A percentile compares a stretch with the other conserved stretches of the same genome.
phyloP scores from a whole-genome alignment of 306 rosid species.

The Prunus padus region DNA sequence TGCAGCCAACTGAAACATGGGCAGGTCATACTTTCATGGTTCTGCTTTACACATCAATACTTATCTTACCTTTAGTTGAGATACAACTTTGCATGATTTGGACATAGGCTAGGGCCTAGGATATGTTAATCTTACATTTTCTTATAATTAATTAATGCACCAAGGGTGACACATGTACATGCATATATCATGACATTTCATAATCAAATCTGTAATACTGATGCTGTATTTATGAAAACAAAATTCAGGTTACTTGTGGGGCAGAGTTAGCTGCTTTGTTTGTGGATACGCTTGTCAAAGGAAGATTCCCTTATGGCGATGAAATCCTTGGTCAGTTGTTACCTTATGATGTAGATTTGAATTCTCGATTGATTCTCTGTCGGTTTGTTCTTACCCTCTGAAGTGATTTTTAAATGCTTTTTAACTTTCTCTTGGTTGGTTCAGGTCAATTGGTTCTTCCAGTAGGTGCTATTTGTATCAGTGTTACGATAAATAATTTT shows the following conservation, averaged over 20 bases:
- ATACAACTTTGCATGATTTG: not conserved
- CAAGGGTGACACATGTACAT: not conserved
- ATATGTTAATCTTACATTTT: slow-evolving; percentile 12
- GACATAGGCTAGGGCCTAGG: slow-evolving; percentile 15
- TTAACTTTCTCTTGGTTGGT: slow-evolving; percentile 18
- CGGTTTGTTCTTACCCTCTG: slow-evolving; percentile 3
- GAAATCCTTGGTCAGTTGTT: slow-evolving; percentile 72
- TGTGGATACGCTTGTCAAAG: slow-evolving; percentile 86
- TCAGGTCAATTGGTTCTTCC: slow-evolving; percentile 25
- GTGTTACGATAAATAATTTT: not conserved
- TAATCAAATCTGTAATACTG: slow-evolving; percentile 3
- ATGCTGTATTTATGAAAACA: slow-evolving; percentile 3
- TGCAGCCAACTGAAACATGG: slow-evolving; percentile 69
- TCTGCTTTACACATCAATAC: not conserved
- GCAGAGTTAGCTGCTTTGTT: slow-evolving; percentile 87
- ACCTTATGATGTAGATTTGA: slow-evolving; percentile 21
- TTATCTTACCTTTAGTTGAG: not conserved
- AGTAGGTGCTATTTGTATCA: not conserved
- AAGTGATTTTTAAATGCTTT: slow-evolving; percentile 12
- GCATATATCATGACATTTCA: slow-evolving; percentile 7
- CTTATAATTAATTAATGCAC: not conserved
- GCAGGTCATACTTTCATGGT: slow-evolving; percentile 53
- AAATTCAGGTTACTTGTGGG: slow-evolving; percentile 83
- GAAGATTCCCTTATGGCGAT: slow-evolving; percentile 58
- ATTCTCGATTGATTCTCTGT: slow-evolving; percentile 1